phyloP scores from a whole-genome alignment of 805 yeast genomes.

The Teunomyces stri region DNA sequence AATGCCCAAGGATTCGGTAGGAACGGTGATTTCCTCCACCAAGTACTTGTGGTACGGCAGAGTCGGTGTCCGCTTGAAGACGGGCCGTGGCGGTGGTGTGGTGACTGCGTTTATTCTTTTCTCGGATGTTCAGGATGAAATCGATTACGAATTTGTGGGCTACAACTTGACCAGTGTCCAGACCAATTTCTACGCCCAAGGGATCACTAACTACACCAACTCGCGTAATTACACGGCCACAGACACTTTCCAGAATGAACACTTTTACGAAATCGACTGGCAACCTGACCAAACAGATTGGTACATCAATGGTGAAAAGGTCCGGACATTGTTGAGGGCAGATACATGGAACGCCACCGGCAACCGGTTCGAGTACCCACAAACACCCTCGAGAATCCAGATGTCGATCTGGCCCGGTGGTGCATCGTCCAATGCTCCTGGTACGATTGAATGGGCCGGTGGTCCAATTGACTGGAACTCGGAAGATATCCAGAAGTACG shows the following conservation, averaged over 20 bases:
- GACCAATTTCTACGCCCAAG: slow-evolving; percentile 79
- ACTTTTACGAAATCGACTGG: slow-evolving; percentile 82
- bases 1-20: slow-evolving; percentile 73
- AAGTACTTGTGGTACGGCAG: slow-evolving; percentile 87
- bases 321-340: slow-evolving; percentile 61
- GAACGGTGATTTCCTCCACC: slow-evolving; percentile 79
- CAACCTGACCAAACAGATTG: slow-evolving; percentile 65
- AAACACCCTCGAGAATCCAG: slow-evolving; percentile 73
- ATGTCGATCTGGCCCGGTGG: slow-evolving; percentile 82
- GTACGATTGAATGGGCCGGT: slow-evolving; percentile 85
- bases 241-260: slow-evolving; percentile 66
- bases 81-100: slow-evolving; percentile 78
- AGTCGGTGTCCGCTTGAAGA: slow-evolving; percentile 62
- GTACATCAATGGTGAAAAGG: slow-evolving; percentile 66
- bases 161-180: slow-evolving; percentile 63
- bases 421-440: slow-evolving; percentile 47
- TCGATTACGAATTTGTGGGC: slow-evolving; percentile 87
- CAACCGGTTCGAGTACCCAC: slow-evolving; percentile 58
- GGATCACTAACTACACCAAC: slow-evolving; percentile 65
- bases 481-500: slow-evolving; percentile 65
- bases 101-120: slow-evolving; percentile 77
- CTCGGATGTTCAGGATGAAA: slow-evolving; percentile 86
- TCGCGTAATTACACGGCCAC: slow-evolving; percentile 41
- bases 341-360: slow-evolving; percentile 65
- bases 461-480: slow-evolving; percentile 84